Evolutionary conservation across 495 filamentous ascomycete genomes (phyloP).

Genomic region (Penicillium soppii): DNA sequence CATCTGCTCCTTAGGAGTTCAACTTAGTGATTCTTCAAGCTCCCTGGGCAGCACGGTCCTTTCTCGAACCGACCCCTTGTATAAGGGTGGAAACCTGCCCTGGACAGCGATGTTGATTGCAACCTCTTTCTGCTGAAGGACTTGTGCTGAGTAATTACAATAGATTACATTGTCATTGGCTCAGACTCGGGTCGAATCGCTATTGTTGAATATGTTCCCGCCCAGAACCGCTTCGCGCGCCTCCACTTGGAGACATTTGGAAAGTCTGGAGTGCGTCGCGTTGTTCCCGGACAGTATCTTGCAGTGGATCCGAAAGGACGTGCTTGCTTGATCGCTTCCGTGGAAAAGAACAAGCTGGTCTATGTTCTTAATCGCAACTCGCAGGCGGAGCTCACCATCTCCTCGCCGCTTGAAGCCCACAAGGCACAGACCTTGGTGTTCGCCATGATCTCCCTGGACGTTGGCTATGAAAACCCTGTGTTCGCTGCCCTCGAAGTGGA

Average conservation of each 20-base stretch:
- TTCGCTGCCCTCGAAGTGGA: conserved; percentile 95
- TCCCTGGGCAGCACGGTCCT: conserved; percentile 53
- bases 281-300: conserved; percentile 92
- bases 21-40: conserved; percentile 94
- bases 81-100: conserved; percentile 38
- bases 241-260: conserved; percentile 97
- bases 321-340: conserved; percentile 87
- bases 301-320: conserved; percentile 93
- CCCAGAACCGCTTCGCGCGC: conserved; percentile 82
- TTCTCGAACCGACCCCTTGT: conserved; percentile 33
- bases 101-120: conserved; percentile 41
- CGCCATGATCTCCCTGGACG: conserved; percentile 81
- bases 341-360: conserved; percentile 99
- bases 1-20: conserved; percentile 55
- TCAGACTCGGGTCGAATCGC: conserved; percentile 95
- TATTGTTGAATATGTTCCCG: conserved; percentile 86
- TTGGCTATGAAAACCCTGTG: conserved; percentile 94
- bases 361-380: conserved; percentile 97
- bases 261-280: conserved; percentile 92
- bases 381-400: conserved; percentile 92
- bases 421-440: conserved; percentile 92
- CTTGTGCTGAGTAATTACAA: conserved; percentile 57
- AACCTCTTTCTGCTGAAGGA: conserved; percentile 33
- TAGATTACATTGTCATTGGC: conserved; percentile 95
- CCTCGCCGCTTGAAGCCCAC: conserved; percentile 95